Base-by-base conservation (phyloP, 2,329 filamentous ascomycete genomes). In the Hortaea sp. region DNA sequence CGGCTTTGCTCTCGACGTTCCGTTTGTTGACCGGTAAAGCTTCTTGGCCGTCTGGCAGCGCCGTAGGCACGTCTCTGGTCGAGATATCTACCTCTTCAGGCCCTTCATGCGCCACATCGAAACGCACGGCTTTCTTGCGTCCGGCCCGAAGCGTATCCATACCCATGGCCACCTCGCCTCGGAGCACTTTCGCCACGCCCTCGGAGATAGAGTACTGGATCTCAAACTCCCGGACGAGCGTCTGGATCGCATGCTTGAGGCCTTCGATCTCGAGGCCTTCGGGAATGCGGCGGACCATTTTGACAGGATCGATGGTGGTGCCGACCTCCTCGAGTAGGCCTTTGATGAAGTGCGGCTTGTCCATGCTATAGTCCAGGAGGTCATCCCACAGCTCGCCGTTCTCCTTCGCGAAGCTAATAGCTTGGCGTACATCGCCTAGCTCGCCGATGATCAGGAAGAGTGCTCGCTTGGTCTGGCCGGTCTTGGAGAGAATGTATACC, bases 311-410 rank as follows among this genome's bases (percentile, higher is more conserved):
- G 59, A 98, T 53, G 1, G 88, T 81, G 1, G 89, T 97, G 32
- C 92, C 92, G 1, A 95, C 90, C 68, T 97, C 88, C 59, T 95
- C 88, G 0, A 98, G 78, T 3, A 98, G 72, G 0, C 86, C 89
- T 9, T 87, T 83, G 55, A 98, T 97, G 68, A 98, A 98, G 37
- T 80, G 80, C 1, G 92, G 92, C 61, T 95, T 95, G 68, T 95
- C 88, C 92, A 98, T 97, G 50, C 85, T 90, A 65, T 97, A 97
- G 56, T 90, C 81, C 5, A 98, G 77, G 6, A 98, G 74, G 59
- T 97, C 89, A 53, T 95, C 85, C 92, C 92, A 98, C 0, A 98
- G 75, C 56, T 95, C 89, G 52, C 92, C 82, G 61, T 97, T 88
- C 51, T 89, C 84, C 64, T 95, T 95, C 45, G 88, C 89, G 59